phyloP scores from a whole-genome alignment of 805 yeast species.

The Komagataella kurtzmanii region DNA sequence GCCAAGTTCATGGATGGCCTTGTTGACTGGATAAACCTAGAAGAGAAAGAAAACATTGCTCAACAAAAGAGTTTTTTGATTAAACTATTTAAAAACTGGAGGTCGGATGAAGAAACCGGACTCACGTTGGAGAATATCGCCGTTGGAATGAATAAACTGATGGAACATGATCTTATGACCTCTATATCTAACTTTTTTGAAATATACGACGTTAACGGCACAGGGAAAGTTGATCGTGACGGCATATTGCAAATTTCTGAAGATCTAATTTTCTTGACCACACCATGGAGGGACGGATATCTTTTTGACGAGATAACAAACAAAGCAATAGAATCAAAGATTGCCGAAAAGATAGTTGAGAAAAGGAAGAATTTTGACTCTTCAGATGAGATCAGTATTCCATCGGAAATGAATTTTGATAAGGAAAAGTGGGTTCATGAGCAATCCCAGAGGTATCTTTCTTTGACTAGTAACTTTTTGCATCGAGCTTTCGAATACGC shows the following conservation, averaged over 20 bases:
- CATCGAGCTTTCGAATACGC: slow-evolving; percentile 88
- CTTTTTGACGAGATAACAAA: slow-evolving; percentile 54
- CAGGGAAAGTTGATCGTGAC: slow-evolving; percentile 59
- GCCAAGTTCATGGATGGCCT: slow-evolving; percentile 63
- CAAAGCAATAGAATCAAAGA: slow-evolving; percentile 46
- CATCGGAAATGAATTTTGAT: slow-evolving; percentile 49
- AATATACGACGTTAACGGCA: slow-evolving; percentile 49
- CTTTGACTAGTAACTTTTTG: slow-evolving; percentile 78
- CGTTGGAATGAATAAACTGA: slow-evolving; percentile 55
- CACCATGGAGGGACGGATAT: slow-evolving; percentile 72
- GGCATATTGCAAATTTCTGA: slow-evolving; percentile 78
- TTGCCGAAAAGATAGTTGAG: slow-evolving; percentile 47
- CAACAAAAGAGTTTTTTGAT: slow-evolving; percentile 31
- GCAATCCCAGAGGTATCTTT: slow-evolving; percentile 69
- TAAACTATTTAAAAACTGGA: slow-evolving; percentile 52
- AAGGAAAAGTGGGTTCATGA: slow-evolving; percentile 45
- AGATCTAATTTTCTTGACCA: slow-evolving; percentile 68
- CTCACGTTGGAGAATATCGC: slow-evolving; percentile 60
- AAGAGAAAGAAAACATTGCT: slow-evolving; percentile 18
- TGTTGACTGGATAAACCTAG: slow-evolving; percentile 57
- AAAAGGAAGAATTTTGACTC: slow-evolving; percentile 14
- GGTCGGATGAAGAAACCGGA: slow-evolving; percentile 38
- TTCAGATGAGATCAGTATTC: slow-evolving; percentile 31
- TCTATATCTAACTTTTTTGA: slow-evolving; percentile 68
- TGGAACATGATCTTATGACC: slow-evolving; percentile 65